Evolutionary conservation across 139 green algal species (phyloP), one percentile per base, ranked within the genome.

Genomic region (Asterochloris sp.): DNA sequence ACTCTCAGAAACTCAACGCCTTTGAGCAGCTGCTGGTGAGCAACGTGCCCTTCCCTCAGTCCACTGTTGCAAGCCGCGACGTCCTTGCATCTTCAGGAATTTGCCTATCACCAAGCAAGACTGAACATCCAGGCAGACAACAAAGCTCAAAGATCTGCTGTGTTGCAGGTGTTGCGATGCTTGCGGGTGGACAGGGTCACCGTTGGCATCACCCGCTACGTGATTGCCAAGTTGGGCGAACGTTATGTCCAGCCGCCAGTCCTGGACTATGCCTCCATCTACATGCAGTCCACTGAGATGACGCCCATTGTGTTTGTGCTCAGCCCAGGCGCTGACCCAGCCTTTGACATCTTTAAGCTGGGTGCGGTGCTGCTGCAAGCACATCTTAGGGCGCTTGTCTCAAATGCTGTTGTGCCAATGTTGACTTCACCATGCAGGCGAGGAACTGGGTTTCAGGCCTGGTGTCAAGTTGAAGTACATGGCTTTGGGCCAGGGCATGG

Each of bases 261-360:
- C 76, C 85, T 96, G n/a, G 89, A 98, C 87, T 97, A 95, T 82
- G 17, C 77, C 62, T 74, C 73, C 62, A 95, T 97, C 83, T 95
- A 89, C 89, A 86, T 85, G 74, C 90, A 95, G 83, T 93, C 86
- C 79, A 93, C 77, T 13, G 80, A 89, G 62, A 86, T 85, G 26
- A 96, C 94, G 68, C 94, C 94, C 60, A 92, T 98, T 75, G 88
- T 98, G 54, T 98, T 98, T 85, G 89, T 98, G 69, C 91, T 98
- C 62, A 95, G 90, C n/a, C 94, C 94, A 11, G 94, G 94, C 64
- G 94, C 93, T 0, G 94, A 98, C 85, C 94, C 94, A 13, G 91
- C 92, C 54, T 97, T 96, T 88, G 94, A 96, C 80, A 89, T 98
- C 27, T 96, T 97, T 91, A 93, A 86, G 77, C 93, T 98, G 73